Percentiles rank a stretch among this genome's conserved stretches.
Conservation (phyloP, 2,329 filamentous ascomycete species). For the Alternaria ventricosa region DNA sequence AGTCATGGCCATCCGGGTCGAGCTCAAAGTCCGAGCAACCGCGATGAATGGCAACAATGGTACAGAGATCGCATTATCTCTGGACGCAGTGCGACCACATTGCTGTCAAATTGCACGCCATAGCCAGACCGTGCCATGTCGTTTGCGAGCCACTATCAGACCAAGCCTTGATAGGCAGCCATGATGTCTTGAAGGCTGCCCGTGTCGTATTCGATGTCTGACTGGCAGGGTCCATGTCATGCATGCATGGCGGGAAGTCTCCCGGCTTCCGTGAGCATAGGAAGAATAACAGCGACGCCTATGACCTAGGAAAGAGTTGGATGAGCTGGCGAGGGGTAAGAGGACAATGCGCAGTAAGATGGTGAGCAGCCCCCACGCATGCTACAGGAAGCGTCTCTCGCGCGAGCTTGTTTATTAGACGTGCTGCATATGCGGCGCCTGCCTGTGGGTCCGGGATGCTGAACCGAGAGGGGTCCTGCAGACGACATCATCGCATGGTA, state of each 20-base stretch:
- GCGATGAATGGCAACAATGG: neutral
- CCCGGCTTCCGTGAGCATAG: conserved; percentile 7
- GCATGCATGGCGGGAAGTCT: neutral
- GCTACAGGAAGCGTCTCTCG: conserved; percentile 24
- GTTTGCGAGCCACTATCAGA: neutral
- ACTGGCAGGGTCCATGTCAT: neutral
- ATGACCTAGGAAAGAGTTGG: conserved; percentile 20
- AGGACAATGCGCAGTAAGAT: conserved; percentile 4
- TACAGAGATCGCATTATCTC: conserved; percentile 3
- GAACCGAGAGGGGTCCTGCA: conserved; percentile 14
- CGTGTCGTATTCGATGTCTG: neutral
- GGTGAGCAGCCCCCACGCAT: conserved; percentile 10
- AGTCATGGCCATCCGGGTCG: neutral
- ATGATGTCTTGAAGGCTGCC: neutral
- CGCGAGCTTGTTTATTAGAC: conserved; percentile 30
- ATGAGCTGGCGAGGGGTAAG: conserved; percentile 37
- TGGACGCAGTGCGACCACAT: neutral
- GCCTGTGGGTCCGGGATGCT: conserved; percentile 20
- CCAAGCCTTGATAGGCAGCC: neutral
- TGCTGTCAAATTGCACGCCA: conserved; percentile 2
- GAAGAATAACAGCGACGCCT: conserved; percentile 6
- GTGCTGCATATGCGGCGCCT: conserved; percentile 11
- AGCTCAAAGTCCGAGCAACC: neutral
- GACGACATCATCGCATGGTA: conserved; percentile 3
- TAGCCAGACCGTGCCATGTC: neutral